Evolutionary conservation across 2,329 filamentous ascomycete genomes (phyloP), one percentile per base, ranked within the genome.

Genomic region (Phaeosphaeriaceae sp.): DNA sequence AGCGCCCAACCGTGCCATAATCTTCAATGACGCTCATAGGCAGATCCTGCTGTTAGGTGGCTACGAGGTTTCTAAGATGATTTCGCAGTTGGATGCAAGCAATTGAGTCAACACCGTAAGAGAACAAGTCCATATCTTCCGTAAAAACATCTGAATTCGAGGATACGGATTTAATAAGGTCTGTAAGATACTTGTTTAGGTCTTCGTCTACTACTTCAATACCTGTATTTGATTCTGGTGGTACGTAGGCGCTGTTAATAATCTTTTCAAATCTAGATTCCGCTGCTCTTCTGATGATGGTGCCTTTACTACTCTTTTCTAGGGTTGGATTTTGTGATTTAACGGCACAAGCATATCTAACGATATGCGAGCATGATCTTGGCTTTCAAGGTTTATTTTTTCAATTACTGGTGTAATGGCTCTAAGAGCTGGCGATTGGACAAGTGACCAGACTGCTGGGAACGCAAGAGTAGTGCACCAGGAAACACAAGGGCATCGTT

Each of bases 221-320:
- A 1, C 30, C 30, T 9, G 54, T 43, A n/a, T 36, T 53, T 38
- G 39, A 52, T n/a, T 66, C 50, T 35, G 60, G 56, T 5, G 54
- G 50, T 7, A 42, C 60, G 33, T 85, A 86, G 0, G 78, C 76
- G 1, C 55, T 40, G 7, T 78, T 70, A 17, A 87, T 85, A 1
- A 72, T 50, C 0, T 70, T 47, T 1, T 67, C 62, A 56, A 82
- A 87, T 6, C 70, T 70, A 35, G 77, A 72, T 48, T 85, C 82
- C 0, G 80, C 82, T 38, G 75, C 74, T 11, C 68, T 71, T 18
- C 84, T 74, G 13, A 87, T 68, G 1, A 84, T 72, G 0, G 83
- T 85, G 0, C 85, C 85, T 65, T 88, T 88, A 54, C 83, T 87
- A 51, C 81, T 87, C 66, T 84, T 87, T 48, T 80, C 76, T 0